A percentile compares a stretch with the other conserved stretches of the same genome.
These are phyloP conservation scores for Chenopodium formosanum DNA, from an alignment of 148 eudicot genomes.

Conservation along the genomic window DNA sequence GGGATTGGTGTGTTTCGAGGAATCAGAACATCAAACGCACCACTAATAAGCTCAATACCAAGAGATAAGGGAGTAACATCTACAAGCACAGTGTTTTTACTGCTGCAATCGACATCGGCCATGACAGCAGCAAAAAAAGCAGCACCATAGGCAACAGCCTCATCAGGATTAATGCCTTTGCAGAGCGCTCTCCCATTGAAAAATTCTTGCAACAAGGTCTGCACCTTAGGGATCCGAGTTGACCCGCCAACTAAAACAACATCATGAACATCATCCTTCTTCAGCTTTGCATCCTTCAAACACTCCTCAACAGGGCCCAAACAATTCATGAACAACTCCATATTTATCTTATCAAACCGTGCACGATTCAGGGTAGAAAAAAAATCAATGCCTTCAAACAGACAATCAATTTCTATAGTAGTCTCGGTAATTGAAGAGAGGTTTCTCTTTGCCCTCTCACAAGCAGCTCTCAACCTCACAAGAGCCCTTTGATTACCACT, in stretches of 20 bases:
- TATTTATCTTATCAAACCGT: constrained; percentile 1
- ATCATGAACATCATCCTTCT: constrained; percentile 10
- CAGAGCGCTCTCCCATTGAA: neutral
- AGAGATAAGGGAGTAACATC: constrained; percentile 23
- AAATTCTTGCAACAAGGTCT: neutral
- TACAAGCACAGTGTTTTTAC: neutral
- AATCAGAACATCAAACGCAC: neutral
- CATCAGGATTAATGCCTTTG: constrained; percentile 17
- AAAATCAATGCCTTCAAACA: constrained; percentile 13
- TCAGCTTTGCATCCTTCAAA: neutral
- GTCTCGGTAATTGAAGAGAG: constrained; percentile 9
- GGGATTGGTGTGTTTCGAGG: constrained; percentile 15
- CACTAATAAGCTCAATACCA: neutral
- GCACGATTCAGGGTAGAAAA: constrained; percentile 2
- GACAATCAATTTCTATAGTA: constrained; percentile 22
- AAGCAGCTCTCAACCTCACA: constrained; percentile 16
- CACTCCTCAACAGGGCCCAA: neutral
- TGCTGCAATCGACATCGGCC: neutral
- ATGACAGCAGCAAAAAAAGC: constrained; percentile 12
- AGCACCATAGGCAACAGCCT: constrained; percentile 22
- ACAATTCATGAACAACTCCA: constrained; percentile 12
- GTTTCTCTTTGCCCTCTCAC: constrained; percentile 23
- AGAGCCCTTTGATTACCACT: neutral
- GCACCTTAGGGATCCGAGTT: constrained; percentile 9
- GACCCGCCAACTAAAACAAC: constrained; percentile 21